Percentiles rank a stretch among this genome's conserved stretches.
Conservation (phyloP, 2,329 filamentous ascomycete genomes). For the Thelonectria blattea region DNA sequence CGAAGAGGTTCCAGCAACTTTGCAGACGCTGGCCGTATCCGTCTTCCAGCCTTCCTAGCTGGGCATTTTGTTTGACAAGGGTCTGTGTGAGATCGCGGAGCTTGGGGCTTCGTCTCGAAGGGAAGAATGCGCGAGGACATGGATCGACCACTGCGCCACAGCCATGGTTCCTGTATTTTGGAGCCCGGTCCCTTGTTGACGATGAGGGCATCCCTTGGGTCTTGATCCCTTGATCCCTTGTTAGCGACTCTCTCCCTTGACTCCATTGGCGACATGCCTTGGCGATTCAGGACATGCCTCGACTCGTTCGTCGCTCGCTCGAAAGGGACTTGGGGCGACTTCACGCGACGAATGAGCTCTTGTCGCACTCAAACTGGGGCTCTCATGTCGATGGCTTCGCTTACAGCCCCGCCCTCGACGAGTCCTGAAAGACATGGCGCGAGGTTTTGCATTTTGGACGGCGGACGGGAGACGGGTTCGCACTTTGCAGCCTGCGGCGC, state of each 20-base stretch:
- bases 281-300: background rate
- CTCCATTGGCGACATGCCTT: background rate
- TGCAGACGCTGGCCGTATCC: slow-evolving; percentile 31
- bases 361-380: slow-evolving; percentile 5
- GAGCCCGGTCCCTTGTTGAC: background rate
- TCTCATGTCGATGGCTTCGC: slow-evolving; percentile 7
- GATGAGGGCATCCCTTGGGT: too few relatives aligned
- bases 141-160: slow-evolving; percentile 25
- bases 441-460: slow-evolving; percentile 7
- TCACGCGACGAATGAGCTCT: background rate
- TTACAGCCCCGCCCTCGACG: slow-evolving; percentile 11
- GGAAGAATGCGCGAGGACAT: slow-evolving; percentile 4
- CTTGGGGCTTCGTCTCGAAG: slow-evolving; percentile 22
- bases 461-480: slow-evolving; percentile 6
- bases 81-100: slow-evolving; percentile 29
- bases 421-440: slow-evolving; percentile 13
- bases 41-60: slow-evolving; percentile 21
- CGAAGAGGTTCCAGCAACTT: slow-evolving; percentile 10
- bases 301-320: background rate
- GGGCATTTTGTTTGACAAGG: slow-evolving; percentile 17
- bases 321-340: background rate
- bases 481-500: slow-evolving; percentile 4
- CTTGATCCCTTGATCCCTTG: too few relatives aligned
- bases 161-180: slow-evolving; percentile 16
- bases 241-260: too few relatives aligned